Evolutionary conservation across 169 alveolate genomes (phyloP).

Genomic region (Fabrea salina): DNA sequence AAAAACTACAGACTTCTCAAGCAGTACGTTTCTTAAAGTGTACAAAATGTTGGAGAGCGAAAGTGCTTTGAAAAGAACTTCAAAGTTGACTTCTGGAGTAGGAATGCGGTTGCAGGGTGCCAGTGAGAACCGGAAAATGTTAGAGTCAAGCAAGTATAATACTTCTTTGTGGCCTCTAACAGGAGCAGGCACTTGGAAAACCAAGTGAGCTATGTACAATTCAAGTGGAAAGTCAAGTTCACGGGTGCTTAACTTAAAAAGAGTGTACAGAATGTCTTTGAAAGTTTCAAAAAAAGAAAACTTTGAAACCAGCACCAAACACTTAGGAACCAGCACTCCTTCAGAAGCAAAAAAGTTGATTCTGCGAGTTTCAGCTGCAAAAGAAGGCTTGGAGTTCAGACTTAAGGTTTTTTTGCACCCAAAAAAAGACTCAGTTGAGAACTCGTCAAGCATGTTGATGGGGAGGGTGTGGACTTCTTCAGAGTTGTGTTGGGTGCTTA

Average conservation of each 20-base stretch:
- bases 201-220: neutral
- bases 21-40: neutral
- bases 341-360: neutral
- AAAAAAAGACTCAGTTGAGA: no score
- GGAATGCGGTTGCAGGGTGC: neutral
- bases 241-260: neutral
- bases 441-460: no score
- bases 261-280: neutral
- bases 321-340: neutral
- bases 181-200: neutral
- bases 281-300: neutral
- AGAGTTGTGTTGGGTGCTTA: no score
- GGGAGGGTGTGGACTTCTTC: no score
- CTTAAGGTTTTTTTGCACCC: no score
- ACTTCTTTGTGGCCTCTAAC: neutral
- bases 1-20: conserved; percentile 1
- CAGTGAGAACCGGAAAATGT: neutral
- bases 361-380: no score
- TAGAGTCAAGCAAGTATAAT: neutral
- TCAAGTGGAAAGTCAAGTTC: conserved; percentile 8
- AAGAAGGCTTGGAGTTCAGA: no score
- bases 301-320: neutral
- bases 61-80: neutral
- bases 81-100: neutral
- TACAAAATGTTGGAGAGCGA: neutral